Evolutionary conservation across 306 rosid species (phyloP).

Genomic region (Citrullus amarus): DNA sequence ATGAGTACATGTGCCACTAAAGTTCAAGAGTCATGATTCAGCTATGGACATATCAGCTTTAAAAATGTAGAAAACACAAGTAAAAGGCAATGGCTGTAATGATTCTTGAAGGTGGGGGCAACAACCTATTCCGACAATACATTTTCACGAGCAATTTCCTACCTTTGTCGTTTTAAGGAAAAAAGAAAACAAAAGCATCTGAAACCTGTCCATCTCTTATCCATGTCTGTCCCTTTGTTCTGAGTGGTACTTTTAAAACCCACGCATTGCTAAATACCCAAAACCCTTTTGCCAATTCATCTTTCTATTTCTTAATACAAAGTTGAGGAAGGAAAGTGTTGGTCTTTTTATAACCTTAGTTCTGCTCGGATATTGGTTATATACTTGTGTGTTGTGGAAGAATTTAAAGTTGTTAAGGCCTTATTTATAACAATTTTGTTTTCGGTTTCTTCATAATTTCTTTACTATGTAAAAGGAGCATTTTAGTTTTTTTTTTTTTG

Average conservation of each 20-base stretch:
- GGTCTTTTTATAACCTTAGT: not conserved
- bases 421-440: not conserved
- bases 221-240: constrained; percentile 33
- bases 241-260: constrained; percentile 8
- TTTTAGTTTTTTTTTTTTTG: too few species aligned
- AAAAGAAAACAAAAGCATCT: constrained; percentile 21
- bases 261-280: not conserved
- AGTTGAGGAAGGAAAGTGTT: not conserved
- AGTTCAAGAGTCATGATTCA: constrained; percentile 14
- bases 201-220: constrained; percentile 18
- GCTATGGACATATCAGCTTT: constrained; percentile 5
- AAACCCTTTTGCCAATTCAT: not conserved
- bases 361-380: not conserved
- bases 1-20: constrained; percentile 4
- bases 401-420: too few species aligned
- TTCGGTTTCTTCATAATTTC: too few species aligned
- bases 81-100: constrained; percentile 23
- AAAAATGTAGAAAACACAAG: not conserved
- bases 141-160: constrained; percentile 55
- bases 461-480: too few species aligned
- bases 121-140: constrained; percentile 31
- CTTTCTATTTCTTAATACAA: not conserved
- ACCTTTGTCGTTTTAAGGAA: constrained; percentile 35
- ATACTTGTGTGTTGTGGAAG: not conserved
- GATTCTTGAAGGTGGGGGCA: constrained; percentile 53